Conservation (phyloP, 305 asterid species). For the Solanum hybrid region DNA sequence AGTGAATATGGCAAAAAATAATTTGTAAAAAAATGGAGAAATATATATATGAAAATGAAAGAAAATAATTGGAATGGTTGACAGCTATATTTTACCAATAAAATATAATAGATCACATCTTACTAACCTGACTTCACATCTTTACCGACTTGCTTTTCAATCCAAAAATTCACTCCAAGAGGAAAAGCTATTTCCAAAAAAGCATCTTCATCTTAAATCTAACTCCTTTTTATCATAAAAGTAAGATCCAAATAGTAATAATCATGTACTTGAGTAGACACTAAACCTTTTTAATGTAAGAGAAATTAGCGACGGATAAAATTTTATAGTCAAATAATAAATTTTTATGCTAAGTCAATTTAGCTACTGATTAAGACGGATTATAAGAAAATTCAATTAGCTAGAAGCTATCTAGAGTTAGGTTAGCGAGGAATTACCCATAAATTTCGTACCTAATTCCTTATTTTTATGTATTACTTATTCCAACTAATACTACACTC, state of each 20-base stretch:
- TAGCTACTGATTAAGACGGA: too few species aligned
- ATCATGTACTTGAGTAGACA: not conserved
- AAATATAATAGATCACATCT: not conserved
- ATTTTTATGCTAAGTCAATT: too few species aligned
- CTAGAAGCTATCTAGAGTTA: not conserved
- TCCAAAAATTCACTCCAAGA: not conserved
- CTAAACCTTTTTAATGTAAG: not conserved
- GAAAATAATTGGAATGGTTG: not conserved
- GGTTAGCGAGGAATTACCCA: not conserved
- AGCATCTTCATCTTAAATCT: not conserved
- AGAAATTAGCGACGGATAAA: too few species aligned
- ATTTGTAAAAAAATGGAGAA: not conserved
- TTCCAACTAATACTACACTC: not conserved
- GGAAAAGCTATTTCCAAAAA: not conserved
- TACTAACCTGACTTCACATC: constrained; percentile 1
- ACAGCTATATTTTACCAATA: not conserved
- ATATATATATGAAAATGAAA: not conserved
- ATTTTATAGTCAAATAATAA: too few species aligned
- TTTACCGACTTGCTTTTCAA: not conserved
- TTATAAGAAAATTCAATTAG: not conserved
- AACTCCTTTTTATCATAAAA: not conserved
- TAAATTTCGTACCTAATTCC: not conserved
- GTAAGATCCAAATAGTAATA: not conserved
- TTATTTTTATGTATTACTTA: not conserved
- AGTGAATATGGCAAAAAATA: not conserved